Evolutionary conservation across 768 basidiomycete species (phyloP).

Genomic region (Hygrocybe coccinea): DNA sequence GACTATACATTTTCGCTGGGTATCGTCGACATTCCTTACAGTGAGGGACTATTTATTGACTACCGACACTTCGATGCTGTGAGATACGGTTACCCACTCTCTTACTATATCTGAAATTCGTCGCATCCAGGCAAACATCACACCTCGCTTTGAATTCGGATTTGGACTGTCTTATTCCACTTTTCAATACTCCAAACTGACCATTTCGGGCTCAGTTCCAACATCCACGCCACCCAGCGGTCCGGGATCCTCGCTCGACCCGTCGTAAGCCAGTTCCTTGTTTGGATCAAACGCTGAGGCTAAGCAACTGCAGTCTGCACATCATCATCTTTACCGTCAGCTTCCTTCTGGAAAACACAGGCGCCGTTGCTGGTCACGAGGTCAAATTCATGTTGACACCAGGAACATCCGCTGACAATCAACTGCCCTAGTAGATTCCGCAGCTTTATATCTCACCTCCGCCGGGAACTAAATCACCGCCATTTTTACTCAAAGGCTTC

Average conservation of each 20-base stretch:
- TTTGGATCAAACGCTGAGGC: not conserved
- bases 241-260: slow-evolving; percentile 55
- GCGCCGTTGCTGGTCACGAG: slow-evolving; percentile 58
- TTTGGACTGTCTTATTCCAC: slow-evolving; percentile 83
- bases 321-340: slow-evolving; percentile 56
- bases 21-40: slow-evolving; percentile 51
- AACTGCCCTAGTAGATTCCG: slow-evolving; percentile 44
- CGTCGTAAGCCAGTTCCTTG: slow-evolving; percentile 39
- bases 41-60: slow-evolving; percentile 62
- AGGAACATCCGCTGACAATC: not conserved
- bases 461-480: slow-evolving; percentile 58
- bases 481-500: slow-evolving; percentile 68
- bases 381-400: slow-evolving; percentile 35
- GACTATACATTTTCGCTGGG: slow-evolving; percentile 31
- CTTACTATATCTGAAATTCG: not conserved
- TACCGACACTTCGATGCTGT: slow-evolving; percentile 69
- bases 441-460: slow-evolving; percentile 76
- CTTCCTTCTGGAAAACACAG: slow-evolving; percentile 65
- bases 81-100: slow-evolving; percentile 8
- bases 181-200: slow-evolving; percentile 55
- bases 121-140: slow-evolving; percentile 51
- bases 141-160: slow-evolving; percentile 84
- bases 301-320: slow-evolving; percentile 46
- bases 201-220: not conserved
- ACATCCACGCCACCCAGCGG: slow-evolving; percentile 42